A percentile compares a stretch with the other conserved stretches of the same genome.
These are phyloP conservation scores for Suhomyces terraborum DNA, from an alignment of 1,139 yeast species.

Conservation along the genomic window DNA sequence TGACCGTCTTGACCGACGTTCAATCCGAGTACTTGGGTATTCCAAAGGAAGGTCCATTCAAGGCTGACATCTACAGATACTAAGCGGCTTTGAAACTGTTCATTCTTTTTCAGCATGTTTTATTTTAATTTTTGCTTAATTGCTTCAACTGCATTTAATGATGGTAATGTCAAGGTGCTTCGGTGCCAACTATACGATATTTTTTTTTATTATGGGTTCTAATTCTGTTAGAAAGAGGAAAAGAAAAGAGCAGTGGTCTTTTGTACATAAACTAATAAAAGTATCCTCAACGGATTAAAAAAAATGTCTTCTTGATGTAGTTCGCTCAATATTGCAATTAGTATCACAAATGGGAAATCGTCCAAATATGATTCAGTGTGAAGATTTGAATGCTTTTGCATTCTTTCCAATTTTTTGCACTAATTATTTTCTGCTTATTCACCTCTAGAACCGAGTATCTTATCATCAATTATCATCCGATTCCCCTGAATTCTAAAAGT, in stretches of 20 bases:
- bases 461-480: too few relatives aligned
- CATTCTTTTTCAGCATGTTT: constrained; percentile 15
- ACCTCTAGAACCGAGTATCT: too few relatives aligned
- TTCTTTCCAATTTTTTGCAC: too few relatives aligned
- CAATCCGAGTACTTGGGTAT: constrained; percentile 97
- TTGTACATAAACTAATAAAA: constrained; percentile 28
- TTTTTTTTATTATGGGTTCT: constrained; percentile 17
- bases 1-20: constrained; percentile 71
- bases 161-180: constrained; percentile 20
- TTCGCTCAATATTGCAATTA: neutral
- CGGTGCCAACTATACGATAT: constrained; percentile 8
- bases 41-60: constrained; percentile 95
- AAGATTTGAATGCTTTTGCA: too few relatives aligned
- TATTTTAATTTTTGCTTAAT: constrained; percentile 26
- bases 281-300: constrained; percentile 43
- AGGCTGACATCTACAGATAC: constrained; percentile 98
- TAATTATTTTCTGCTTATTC: too few relatives aligned
- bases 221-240: constrained; percentile 15
- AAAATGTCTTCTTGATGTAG: constrained; percentile 3
- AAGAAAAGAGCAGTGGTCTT: constrained; percentile 24
- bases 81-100: constrained; percentile 38
- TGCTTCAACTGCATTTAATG: constrained; percentile 56
- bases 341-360: neutral
- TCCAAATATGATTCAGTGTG: too few relatives aligned
- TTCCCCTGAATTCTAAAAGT: too few relatives aligned